Conservation (phyloP, 768 basidiomycete genomes). For the Kwoniella newhampshirensis region DNA sequence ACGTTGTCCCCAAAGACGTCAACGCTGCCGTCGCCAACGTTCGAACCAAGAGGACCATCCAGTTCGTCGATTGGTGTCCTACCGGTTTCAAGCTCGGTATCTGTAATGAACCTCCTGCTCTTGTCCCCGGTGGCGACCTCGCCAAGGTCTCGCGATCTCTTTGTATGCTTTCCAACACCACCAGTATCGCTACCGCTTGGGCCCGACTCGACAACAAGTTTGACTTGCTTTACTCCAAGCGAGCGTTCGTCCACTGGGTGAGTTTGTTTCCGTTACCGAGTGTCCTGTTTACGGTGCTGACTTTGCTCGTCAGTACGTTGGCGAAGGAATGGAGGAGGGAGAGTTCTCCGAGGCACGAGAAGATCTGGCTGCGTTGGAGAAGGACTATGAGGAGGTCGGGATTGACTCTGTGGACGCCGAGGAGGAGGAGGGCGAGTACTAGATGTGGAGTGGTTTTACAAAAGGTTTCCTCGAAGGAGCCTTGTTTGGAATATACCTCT, state of each 20-base stretch:
- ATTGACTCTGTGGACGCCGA: constrained; percentile 54
- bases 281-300: constrained; percentile 53
- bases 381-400: constrained; percentile 59
- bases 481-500: constrained; percentile 1
- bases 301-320: constrained; percentile 73
- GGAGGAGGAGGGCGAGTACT: constrained; percentile 55
- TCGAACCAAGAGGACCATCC: constrained; percentile 97
- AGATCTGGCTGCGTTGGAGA: constrained; percentile 95
- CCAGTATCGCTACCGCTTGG: constrained; percentile 85
- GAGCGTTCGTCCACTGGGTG: constrained; percentile 57
- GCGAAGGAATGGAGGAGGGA: constrained; percentile 99
- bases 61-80: constrained; percentile 87
- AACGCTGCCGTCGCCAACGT: constrained; percentile 87
- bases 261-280: constrained; percentile 56
- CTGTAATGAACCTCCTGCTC: constrained; percentile 92
- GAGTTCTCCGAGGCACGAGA: constrained; percentile 98
- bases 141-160: constrained; percentile 90
- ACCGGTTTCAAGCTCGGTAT: constrained; percentile 99
- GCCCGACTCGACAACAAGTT: constrained; percentile 93
- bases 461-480: neutral
- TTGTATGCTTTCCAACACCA: constrained; percentile 89
- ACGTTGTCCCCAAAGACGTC: constrained; percentile 95
- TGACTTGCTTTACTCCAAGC: constrained; percentile 90
- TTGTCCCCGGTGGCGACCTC: constrained; percentile 89
- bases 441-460: constrained; percentile 15